Base-by-base conservation (phyloP, 1,284 basidiomycete species). In the Tilletiopsis washingtonensis region DNA sequence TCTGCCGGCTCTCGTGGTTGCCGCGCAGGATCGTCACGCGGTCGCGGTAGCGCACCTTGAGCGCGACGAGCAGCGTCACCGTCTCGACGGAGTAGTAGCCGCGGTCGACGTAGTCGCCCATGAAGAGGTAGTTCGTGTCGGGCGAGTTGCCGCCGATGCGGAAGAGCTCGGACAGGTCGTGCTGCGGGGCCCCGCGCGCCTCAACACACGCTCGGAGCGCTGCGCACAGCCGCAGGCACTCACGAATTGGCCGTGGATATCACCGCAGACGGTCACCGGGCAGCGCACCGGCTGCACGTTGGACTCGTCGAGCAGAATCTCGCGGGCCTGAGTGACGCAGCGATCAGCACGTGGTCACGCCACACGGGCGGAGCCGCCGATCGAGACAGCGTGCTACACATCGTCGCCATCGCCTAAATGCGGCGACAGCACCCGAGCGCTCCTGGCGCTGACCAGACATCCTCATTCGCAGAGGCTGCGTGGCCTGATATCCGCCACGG, bases 31-130 rank as follows among this genome's bases (percentile, higher is more conserved):
- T 96, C 55, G 94, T 98, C 63, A 98, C 90, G 47, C 94, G 86
- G 77, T 98, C 93, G 59, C 90, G 88, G 79, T 98, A 98, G 68
- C 94, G 85, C 56, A 99, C 81, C 78, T 99, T 99, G 75, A 97
- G 82, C 15, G 93, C 90, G 47, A 99, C 91, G 48, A 99, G 85
- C n/a, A 98, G 80, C 17, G 91, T 96, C 63, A 99, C 91, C 1
- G 93, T 98, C 78, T 99, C 93, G 47, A 99, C 94, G 15, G 90
- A 96, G 79, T 98, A 98, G 80, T 97, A 98, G 24, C 93, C 93
- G 71, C 94, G 84, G 79, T 98, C 94, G 64, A 98, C 94, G 73
- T 97, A 98, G 79, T 99, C 93, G 40, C 94, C 94, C 94, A 99
- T 99, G 80, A 99, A 99, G 64, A 99, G 86, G 77, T 99, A 99